Conservation (phyloP, 495 filamentous ascomycete species). For the Neurospora pannonica region DNA sequence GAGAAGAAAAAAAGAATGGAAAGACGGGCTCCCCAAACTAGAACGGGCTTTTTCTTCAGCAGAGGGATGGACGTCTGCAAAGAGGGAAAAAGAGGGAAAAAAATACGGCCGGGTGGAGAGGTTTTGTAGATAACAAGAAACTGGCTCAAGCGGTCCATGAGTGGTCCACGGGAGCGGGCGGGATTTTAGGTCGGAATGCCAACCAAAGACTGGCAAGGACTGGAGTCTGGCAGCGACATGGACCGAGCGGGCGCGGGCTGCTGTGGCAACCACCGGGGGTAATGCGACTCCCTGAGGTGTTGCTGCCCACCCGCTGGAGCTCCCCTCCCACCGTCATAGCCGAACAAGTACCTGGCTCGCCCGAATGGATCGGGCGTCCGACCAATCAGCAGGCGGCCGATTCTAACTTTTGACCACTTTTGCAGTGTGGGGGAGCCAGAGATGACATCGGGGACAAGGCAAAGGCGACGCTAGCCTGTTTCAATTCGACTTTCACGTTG, state of each 20-base stretch:
- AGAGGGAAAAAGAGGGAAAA: constrained; percentile 13
- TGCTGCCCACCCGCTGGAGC: constrained; percentile 6
- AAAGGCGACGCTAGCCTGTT: constrained; percentile 13
- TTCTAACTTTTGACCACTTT: constrained; percentile 11
- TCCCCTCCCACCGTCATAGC: constrained; percentile 27
- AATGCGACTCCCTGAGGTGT: background rate
- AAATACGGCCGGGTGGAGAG: constrained; percentile 20
- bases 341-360: constrained; percentile 21
- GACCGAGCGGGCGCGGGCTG: background rate
- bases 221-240: background rate
- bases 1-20: constrained; percentile 2
- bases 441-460: constrained; percentile 19
- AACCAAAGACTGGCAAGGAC: constrained; percentile 6
- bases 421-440: constrained; percentile 21
- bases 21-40: constrained; percentile 6
- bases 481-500: constrained; percentile 1
- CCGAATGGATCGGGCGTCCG: constrained; percentile 13
- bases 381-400: constrained; percentile 17
- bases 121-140: constrained; percentile 16
- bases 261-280: background rate
- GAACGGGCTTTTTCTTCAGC: constrained; percentile 4
- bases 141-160: background rate
- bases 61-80: constrained; percentile 2
- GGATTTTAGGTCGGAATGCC: constrained; percentile 26
- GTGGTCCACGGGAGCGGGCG: constrained; percentile 10